Conservation (phyloP, 352 stramenopile species). For the Phytophthora kernoviae region DNA sequence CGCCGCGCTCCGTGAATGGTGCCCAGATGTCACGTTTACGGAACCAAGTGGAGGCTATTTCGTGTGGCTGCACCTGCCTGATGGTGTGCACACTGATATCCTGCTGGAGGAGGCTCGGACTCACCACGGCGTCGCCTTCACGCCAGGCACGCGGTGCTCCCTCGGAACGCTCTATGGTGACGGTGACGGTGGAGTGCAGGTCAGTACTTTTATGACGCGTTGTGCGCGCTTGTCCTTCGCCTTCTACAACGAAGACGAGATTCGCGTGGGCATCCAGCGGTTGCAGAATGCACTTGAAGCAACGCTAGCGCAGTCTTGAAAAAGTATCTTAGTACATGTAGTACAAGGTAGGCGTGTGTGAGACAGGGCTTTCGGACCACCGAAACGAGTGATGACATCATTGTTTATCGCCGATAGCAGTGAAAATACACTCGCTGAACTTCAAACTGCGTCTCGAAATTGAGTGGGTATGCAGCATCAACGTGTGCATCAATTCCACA, state of each 20-base stretch:
- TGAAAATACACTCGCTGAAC: background rate
- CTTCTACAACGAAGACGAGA: conserved; percentile 82
- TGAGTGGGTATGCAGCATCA: background rate
- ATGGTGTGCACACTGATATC: conserved; percentile 45
- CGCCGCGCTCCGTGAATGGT: conserved; percentile 44
- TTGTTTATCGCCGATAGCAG: background rate
- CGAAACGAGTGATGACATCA: background rate
- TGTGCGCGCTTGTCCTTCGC: conserved; percentile 77
- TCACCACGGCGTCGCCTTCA: conserved; percentile 77
- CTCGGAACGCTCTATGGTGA: conserved; percentile 32
- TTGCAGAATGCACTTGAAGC: conserved; percentile 41
- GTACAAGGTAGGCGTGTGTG: no score
- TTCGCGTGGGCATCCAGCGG: conserved; percentile 60
- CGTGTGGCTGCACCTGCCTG: conserved; percentile 73
- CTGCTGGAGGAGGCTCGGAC: conserved; percentile 54
- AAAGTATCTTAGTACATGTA: background rate
- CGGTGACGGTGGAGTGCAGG: conserved; percentile 18
- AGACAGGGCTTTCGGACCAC: background rate
- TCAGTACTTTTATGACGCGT: conserved; percentile 41
- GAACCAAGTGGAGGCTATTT: conserved; percentile 86
- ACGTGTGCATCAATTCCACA: background rate
- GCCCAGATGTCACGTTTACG: conserved; percentile 50
- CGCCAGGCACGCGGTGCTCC: conserved; percentile 68
- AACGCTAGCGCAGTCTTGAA: conserved; percentile 8
- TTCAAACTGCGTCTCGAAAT: background rate